Evolutionary conservation across 2,329 filamentous ascomycete species (phyloP).

Genomic region (Talaromyces sp.): DNA sequence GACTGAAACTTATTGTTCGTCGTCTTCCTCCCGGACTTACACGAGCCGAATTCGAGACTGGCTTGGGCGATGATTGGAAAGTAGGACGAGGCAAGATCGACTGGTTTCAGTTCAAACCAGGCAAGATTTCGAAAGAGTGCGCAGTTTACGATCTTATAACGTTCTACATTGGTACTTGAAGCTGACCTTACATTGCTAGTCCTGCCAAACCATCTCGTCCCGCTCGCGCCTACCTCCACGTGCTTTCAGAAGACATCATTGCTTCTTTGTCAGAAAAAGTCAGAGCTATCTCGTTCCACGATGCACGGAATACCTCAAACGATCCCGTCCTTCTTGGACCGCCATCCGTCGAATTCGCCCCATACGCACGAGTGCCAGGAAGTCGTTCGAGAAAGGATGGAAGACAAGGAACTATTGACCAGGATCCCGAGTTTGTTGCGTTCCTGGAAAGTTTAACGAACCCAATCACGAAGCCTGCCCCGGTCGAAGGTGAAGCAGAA

Average conservation of each 20-base stretch:
- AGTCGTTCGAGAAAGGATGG: slow-evolving; percentile 71
- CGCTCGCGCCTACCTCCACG: slow-evolving; percentile 73
- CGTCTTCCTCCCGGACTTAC: slow-evolving; percentile 82
- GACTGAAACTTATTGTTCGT: slow-evolving; percentile 78
- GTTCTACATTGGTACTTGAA: background rate
- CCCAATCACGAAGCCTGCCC: slow-evolving; percentile 52
- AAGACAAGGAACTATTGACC: slow-evolving; percentile 90
- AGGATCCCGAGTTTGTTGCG: slow-evolving; percentile 90
- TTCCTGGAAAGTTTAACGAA: slow-evolving; percentile 87
- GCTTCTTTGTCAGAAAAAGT: slow-evolving; percentile 64
- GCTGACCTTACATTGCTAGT: slow-evolving; percentile 38
- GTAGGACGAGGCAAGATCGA: slow-evolving; percentile 75
- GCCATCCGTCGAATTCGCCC: slow-evolving; percentile 73
- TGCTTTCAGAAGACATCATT: slow-evolving; percentile 67
- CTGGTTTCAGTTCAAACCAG: slow-evolving; percentile 68
- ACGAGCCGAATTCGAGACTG: slow-evolving; percentile 65
- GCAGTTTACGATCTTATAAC: slow-evolving; percentile 26
- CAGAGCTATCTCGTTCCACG: slow-evolving; percentile 65
- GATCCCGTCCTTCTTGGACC: slow-evolving; percentile 70
- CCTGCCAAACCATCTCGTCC: slow-evolving; percentile 81
- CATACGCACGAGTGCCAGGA: slow-evolving; percentile 76
- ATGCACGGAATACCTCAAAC: slow-evolving; percentile 70
- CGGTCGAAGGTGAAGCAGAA: slow-evolving; percentile 47
- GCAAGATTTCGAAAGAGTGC: slow-evolving; percentile 81
- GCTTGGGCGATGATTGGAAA: slow-evolving; percentile 77